These are phyloP conservation scores for Xanthoconium stramineum DNA, from an alignment of 768 basidiomycete species.

Conservation along the genomic window DNA sequence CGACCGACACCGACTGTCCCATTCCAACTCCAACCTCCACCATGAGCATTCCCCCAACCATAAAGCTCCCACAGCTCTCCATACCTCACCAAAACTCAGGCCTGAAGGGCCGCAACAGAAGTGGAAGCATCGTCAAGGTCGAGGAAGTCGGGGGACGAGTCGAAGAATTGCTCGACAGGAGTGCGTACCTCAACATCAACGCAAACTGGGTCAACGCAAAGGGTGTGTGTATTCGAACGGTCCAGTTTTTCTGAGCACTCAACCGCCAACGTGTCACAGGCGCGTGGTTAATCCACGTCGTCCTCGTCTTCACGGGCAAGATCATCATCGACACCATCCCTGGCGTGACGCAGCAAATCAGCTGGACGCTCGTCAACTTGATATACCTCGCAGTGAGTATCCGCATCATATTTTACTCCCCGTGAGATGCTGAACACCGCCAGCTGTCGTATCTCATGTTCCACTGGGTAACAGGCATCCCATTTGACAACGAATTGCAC, in stretches of 20 bases:
- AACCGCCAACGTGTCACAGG: conserved; percentile 50
- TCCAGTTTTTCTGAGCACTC: neutral
- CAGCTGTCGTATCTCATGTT: conserved; percentile 98
- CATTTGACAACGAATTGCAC: conserved; percentile 84
- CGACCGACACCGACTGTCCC: neutral
- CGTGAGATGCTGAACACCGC: conserved; percentile 2
- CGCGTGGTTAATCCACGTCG: conserved; percentile 96
- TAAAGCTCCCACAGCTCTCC: conserved; percentile 51
- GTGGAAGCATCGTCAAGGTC: conserved; percentile 78
- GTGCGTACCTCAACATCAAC: conserved; percentile 80
- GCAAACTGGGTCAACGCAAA: conserved; percentile 94
- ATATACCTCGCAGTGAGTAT: conserved; percentile 79
- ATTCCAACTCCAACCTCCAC: neutral
- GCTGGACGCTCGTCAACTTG: conserved; percentile 93
- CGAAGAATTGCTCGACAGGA: conserved; percentile 77
- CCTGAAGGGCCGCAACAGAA: conserved; percentile 51
- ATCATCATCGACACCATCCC: conserved; percentile 92
- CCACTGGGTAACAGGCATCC: conserved; percentile 96
- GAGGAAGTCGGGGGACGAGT: conserved; percentile 73
- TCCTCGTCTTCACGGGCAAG: conserved; percentile 88
- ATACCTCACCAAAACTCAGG: conserved; percentile 29
- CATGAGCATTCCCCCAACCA: conserved; percentile 54
- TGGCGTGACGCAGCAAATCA: conserved; percentile 89
- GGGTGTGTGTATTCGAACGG: conserved; percentile 42
- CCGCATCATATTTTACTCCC: neutral